Base-by-base conservation (phyloP, 192 early-diverging fungal genomes). In the Haplosporangium gracile region DNA sequence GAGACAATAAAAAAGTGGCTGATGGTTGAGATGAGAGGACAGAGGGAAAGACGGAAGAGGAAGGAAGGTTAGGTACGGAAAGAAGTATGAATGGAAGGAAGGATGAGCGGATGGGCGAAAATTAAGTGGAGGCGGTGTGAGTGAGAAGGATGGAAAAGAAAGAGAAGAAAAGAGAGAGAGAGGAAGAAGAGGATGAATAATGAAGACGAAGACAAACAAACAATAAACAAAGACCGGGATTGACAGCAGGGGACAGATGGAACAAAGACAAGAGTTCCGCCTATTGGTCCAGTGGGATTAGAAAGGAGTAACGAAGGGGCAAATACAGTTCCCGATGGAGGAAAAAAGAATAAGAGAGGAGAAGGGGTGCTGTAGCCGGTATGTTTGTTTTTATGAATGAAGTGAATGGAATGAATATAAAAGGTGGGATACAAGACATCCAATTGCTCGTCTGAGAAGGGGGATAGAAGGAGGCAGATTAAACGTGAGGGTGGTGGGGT, bases 1-100 rank as follows among this genome's bases (percentile, higher is more conserved):
- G 26, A 65, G 60, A 65, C 26, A 15, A 24, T 9, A 65, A 32
- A 32, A 24, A 65, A 29, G 26, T 32, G 60, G 10, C 60, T 65
- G 60, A 65, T 34, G 60, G 60, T 71, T 38, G 70, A 71, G 70
- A 71, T 71, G 70, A 60, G 70, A 57, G 24, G 63, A 9, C 32
- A 74, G 60, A 49, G 26, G 26, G 45, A 68, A 47, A 43, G 38
- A 74, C 75, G 13, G n/a, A 72, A 8, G 16, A 24, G 49, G 24
- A 13, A 6, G 55, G 7, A 20, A 70, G 34, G 26, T 43, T 5
- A 45, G 74, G 57, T 47, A 34, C 51, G 16, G 49, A 81, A 45
- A 4, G 47, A 55, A 42, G 51, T 5, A 42, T 32, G 49, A 34
- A 55, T n/a, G 49, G 34, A 6, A 78, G 40, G 38, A 32, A 65